Evolutionary conservation across 2,329 filamentous ascomycete genomes (phyloP), one percentile per base, ranked within the genome.

Genomic region (Dryadomyces quercus-mongolicae): DNA sequence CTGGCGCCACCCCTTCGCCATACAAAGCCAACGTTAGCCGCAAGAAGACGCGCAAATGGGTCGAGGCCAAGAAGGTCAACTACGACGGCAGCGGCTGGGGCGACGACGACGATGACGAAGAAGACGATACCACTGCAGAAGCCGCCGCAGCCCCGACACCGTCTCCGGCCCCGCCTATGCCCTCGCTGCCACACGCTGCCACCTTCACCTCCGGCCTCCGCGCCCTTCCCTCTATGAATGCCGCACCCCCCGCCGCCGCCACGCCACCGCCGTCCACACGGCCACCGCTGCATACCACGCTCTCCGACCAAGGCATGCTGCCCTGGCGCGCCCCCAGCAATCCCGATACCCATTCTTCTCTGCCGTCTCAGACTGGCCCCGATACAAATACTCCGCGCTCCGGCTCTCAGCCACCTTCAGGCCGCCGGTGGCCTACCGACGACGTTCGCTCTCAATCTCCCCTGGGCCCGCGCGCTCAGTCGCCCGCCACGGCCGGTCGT

Each of bases 51-150:
- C 87, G 85, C 70, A 95, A 95, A 78, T 97, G 92, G 92, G 85
- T 92, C 42, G 86, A 95, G 63, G 92, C 92, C 40, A 92, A 91
- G 68, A 77, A 82, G 56, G 84, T 86, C 62, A 87, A 82, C 65
- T 97, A 97, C 65, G 91, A 92, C 63, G 92, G 91, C 59, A 90
- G 94, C 63, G 92, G 95, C 64, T 96, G 92, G 91, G 92, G 89
- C 40, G 82, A 85, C 40, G 80, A 84, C 9, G 78, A 81, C 55
- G 78, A 81, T n/a, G 78, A 83, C 44, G 74, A 76, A 4, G 71
- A 82, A 53, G 77, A 80, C 44, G 75, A 77, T 40, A 40, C 8
- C 4, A 9, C 16, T 9, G n/a, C 4, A 10, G 8, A 31, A 3
- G 47, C 2, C 16, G 3, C 45, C 67, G 34, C 70, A 38, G 66